Percentiles rank a stretch among this genome's conserved stretches.
These are phyloP conservation scores for Pseudocercospora cruenta DNA, from an alignment of 2,329 filamentous ascomycete genomes.

Conservation along the genomic window DNA sequence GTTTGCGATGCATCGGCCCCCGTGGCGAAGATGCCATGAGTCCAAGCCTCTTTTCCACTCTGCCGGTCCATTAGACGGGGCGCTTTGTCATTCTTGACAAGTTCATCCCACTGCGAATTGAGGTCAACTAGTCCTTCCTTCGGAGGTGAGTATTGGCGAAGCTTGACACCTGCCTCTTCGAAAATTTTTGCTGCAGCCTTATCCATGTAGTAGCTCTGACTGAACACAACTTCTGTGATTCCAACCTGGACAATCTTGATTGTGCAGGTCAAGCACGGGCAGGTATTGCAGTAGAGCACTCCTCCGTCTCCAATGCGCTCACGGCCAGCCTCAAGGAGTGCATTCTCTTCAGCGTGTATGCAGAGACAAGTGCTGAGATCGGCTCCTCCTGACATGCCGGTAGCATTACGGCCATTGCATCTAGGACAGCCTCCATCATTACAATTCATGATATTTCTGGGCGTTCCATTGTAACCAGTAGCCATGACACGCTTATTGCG, in stretches of 20 bases:
- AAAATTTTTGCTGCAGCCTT: constrained; percentile 76
- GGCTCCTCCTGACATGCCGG: constrained; percentile 65
- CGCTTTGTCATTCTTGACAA: constrained; percentile 13
- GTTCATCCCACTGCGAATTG: constrained; percentile 14
- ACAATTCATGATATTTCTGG: constrained; percentile 84
- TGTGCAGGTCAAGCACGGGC: constrained; percentile 94
- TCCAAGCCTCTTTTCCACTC: constrained; percentile 14
- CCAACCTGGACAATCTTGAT: constrained; percentile 99
- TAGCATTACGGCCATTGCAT: constrained; percentile 66
- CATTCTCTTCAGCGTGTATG: constrained; percentile 98
- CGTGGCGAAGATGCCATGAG: constrained; percentile 18
- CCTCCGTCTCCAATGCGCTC: constrained; percentile 83
- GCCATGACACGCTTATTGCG: constrained; percentile 83
- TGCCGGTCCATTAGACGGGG: constrained; percentile 12
- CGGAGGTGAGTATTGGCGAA: constrained; percentile 81
- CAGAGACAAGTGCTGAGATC: constrained; percentile 87
- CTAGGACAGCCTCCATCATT: constrained; percentile 85
- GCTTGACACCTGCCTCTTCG: constrained; percentile 75
- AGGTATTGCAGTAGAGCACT: constrained; percentile 69
- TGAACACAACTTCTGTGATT: constrained; percentile 93
- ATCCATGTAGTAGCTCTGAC: constrained; percentile 93
- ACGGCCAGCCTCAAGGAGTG: constrained; percentile 87
- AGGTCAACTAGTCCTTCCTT: constrained; percentile 35
- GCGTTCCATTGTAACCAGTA: constrained; percentile 98
- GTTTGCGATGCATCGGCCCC: background rate